Conservation (phyloP, 139 green algal genomes). For the Chlamydomonas sphaeroides region DNA sequence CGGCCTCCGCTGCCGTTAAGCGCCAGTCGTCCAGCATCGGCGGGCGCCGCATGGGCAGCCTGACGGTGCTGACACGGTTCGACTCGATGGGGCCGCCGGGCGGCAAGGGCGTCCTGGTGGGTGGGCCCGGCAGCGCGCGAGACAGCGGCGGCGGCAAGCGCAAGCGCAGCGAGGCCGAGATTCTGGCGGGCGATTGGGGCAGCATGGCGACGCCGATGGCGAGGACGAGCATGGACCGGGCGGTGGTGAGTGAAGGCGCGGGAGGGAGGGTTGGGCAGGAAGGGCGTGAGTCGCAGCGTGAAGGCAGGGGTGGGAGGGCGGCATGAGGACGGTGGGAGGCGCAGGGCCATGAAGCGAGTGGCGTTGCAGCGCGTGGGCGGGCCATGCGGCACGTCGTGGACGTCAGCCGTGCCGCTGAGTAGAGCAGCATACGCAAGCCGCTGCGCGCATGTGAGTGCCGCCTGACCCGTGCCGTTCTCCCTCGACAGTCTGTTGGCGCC, state of each 20-base stretch:
- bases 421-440: too few species aligned
- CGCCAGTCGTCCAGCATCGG: constrained; percentile 10
- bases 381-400: too few species aligned
- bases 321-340: too few species aligned
- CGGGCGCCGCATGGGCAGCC: neutral
- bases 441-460: too few species aligned
- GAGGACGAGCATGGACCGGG: constrained; percentile 25
- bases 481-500: constrained; percentile 23
- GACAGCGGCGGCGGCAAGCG: constrained; percentile 23
- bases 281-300: neutral
- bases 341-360: too few species aligned
- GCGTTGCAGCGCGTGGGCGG: too few species aligned
- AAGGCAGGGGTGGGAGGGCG: too few species aligned
- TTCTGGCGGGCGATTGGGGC: neutral
- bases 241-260: constrained; percentile 21
- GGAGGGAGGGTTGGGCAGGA: too few species aligned
- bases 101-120: constrained; percentile 2
- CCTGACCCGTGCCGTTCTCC: too few species aligned
- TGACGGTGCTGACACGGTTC: constrained; percentile 45
- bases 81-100: constrained; percentile 23
- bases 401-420: too few species aligned
- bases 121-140: neutral
- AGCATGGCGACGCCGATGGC: constrained; percentile 23
- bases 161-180: constrained; percentile 43
- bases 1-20: constrained; percentile 21